Conservation (phyloP, 176 grass and related monocot species). For the Avena atlantica region DNA sequence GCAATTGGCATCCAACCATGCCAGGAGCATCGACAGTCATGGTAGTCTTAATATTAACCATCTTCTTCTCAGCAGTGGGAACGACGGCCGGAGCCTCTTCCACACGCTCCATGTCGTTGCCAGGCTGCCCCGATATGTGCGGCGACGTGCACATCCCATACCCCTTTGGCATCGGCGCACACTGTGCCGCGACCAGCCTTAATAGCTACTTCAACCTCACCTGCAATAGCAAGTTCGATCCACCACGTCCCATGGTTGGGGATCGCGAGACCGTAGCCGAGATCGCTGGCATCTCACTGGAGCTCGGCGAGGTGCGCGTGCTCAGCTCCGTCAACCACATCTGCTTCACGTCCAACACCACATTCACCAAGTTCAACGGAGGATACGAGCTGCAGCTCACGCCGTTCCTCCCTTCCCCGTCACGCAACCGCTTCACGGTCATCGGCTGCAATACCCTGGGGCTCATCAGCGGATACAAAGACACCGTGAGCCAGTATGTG, state of each 20-base stretch:
- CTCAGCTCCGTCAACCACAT: neutral
- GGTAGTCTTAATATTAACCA: neutral
- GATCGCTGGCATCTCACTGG: neutral
- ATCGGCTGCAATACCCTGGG: slow-evolving; percentile 15
- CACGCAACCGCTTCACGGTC: neutral
- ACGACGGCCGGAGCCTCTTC: neutral
- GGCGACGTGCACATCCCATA: neutral
- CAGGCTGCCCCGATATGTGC: neutral
- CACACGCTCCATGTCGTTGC: neutral
- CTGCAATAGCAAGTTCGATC: neutral
- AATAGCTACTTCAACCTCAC: neutral
- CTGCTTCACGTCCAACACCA: neutral
- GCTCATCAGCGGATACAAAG: neutral
- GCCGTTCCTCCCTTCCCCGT: neutral
- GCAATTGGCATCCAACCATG: neutral
- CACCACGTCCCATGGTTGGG: neutral
- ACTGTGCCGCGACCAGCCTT: neutral
- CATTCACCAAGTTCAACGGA: neutral
- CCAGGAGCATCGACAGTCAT: neutral
- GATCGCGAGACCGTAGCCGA: neutral
- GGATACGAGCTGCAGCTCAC: neutral
- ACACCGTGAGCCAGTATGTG: neutral
- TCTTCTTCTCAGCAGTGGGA: neutral
- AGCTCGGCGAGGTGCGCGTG: neutral
- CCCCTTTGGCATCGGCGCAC: neutral